Base-by-base conservation (phyloP, 2,329 filamentous ascomycete species). In the Allantophomopsis cytisporea region DNA sequence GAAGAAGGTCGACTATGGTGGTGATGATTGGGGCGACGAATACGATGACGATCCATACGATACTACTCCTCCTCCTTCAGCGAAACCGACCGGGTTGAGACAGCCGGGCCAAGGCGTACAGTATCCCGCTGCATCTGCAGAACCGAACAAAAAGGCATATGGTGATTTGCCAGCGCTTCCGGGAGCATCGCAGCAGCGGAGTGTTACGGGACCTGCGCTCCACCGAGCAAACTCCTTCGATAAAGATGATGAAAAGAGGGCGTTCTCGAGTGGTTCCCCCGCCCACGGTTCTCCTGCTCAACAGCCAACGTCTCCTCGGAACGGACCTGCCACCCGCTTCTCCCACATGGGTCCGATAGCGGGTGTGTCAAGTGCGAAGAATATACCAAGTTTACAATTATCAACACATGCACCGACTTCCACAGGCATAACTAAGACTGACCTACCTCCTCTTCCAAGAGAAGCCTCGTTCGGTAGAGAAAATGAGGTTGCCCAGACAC, bases 11-110 rank as follows among this genome's bases (percentile, higher is more conserved):
- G 83, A 76, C 54, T 96, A 96, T 54, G 88, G 89, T 52, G 89
- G 88, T 46, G 87, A 93, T 52, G 89, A 94, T 54, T 95, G 89
- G 88, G 89, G 86, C 30, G 76, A 80, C 30, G 73, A 79, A 7
- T 71, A 75, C 42, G 71, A 76, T n/a, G 72, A 78, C 23, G 72
- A 78, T 21, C 62, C 76, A 39, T 60, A 65, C 33, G 57, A 62
- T 28, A 57, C 61, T 18, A 59, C 63, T 37, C 61, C 65, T 11
- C 50, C 60, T 15, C 40, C 54, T 33, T 50, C 58, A 1, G 49
- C 57, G n/a, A 58, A 56, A 41, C 57, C 60, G 10, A 61, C 60
- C 13, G 62, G 61, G 16, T 47, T 64, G 37, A 59, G 66, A 44
- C 66, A 69, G 44, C 53, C 55, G 41, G 58, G 59, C 21, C 58